phyloP scores from a whole-genome alignment of 306 rosid species.

The Sindora glabra region DNA sequence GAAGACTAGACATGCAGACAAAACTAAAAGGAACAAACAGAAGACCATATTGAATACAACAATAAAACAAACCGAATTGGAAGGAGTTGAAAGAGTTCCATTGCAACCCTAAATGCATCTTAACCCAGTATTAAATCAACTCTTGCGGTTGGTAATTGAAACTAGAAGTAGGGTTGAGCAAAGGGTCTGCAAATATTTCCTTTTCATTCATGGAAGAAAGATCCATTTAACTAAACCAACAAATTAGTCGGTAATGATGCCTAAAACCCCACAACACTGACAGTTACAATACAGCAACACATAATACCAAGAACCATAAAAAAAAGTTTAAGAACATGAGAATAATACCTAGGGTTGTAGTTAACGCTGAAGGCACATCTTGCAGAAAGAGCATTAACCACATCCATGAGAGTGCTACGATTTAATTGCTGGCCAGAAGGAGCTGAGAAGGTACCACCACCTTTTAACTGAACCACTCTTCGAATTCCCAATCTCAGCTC shows the following conservation, averaged over 20 bases:
- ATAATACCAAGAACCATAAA: not conserved
- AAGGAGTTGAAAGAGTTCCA: not conserved
- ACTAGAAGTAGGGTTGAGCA: not conserved
- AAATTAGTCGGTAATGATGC: not conserved
- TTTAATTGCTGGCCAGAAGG: conserved; percentile 49
- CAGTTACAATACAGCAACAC: no score
- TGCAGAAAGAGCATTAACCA: conserved; percentile 54
- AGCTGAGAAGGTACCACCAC: conserved; percentile 34
- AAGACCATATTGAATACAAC: not conserved
- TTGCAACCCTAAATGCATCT: not conserved
- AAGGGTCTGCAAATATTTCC: not conserved
- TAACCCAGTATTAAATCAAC: not conserved
- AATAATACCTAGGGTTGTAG: conserved; percentile 80
- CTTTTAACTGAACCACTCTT: conserved; percentile 77
- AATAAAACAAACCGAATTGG: not conserved
- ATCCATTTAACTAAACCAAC: not conserved
- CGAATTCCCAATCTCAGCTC: conserved; percentile 85
- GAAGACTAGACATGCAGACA: not conserved
- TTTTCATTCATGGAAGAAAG: not conserved
- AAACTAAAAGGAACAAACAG: not conserved
- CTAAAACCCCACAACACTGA: no score
- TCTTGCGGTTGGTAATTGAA: not conserved
- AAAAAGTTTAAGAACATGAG: not conserved
- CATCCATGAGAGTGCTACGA: conserved; percentile 43
- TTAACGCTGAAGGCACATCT: conserved; percentile 55